Percentiles rank a stretch among this genome's conserved stretches.
These are phyloP conservation scores for Saccharomyces hybrid DNA, from an alignment of 1,139 yeast species.

Conservation along the genomic window DNA sequence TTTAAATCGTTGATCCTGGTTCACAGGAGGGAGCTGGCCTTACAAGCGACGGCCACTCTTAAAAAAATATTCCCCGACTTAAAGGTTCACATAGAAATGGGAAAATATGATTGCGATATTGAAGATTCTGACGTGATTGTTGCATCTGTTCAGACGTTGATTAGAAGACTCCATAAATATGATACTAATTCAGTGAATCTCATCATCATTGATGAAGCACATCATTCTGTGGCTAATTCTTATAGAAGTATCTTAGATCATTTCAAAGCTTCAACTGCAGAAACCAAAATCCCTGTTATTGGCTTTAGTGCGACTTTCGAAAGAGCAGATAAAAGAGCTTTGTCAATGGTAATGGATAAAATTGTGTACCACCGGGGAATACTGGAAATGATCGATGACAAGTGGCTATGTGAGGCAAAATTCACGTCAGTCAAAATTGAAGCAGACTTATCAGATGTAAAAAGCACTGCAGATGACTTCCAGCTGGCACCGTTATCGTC, in stretches of 20 bases:
- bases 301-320: conserved; percentile 85
- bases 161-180: conserved; percentile 48
- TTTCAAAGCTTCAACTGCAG: conserved; percentile 43
- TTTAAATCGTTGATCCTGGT: conserved; percentile 54
- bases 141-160: conserved; percentile 68
- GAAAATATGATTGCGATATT: conserved; percentile 30
- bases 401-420: conserved; percentile 63
- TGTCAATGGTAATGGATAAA: conserved; percentile 59
- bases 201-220: conserved; percentile 86
- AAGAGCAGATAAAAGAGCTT: conserved; percentile 57
- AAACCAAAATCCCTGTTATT: conserved; percentile 47
- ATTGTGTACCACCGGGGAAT: conserved; percentile 65
- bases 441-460: conserved; percentile 33
- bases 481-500: conserved; percentile 43
- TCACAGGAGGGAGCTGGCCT: conserved; percentile 71
- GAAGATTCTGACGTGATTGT: conserved; percentile 56
- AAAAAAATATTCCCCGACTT: conserved; percentile 42
- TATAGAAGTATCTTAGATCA: conserved; percentile 53
- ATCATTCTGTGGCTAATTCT: conserved; percentile 74
- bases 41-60: conserved; percentile 57
- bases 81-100: conserved; percentile 69
- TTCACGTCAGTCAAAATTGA: conserved; percentile 47
- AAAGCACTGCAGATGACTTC: conserved; percentile 42
- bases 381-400: conserved; percentile 57
- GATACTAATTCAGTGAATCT: conserved; percentile 50